A percentile compares a stretch with the other conserved stretches of the same genome.
These are phyloP conservation scores for Primulina huaijiensis DNA, from an alignment of 257 asterid genomes.

Conservation along the genomic window DNA sequence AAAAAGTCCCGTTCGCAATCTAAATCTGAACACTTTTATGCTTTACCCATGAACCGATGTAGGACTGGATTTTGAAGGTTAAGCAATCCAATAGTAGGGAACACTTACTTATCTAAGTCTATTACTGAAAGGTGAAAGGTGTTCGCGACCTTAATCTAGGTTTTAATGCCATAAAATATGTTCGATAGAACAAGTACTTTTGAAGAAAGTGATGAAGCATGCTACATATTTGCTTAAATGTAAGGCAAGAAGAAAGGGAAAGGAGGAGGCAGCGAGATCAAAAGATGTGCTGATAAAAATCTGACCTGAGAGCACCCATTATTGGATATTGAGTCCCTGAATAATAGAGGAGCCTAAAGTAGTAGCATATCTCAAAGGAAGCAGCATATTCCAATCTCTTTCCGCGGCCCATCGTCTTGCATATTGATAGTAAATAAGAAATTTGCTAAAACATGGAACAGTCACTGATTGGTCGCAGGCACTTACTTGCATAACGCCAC, in stretches of 20 bases:
- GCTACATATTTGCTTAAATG: neutral
- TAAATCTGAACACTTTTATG: too few species aligned
- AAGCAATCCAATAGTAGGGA: too few species aligned
- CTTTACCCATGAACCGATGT: too few species aligned
- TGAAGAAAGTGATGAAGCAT: neutral
- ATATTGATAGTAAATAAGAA: conserved; percentile 23
- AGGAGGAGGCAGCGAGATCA: neutral
- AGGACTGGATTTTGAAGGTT: too few species aligned
- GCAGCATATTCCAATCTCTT: conserved; percentile 87
- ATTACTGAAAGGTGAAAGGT: too few species aligned
- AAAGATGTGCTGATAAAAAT: conserved; percentile 17
- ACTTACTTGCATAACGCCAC: conserved; percentile 98
- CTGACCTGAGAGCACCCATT: conserved; percentile 96
- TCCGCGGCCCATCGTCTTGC: conserved; percentile 95
- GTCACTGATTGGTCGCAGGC: conserved; percentile 14
- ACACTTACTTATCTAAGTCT: too few species aligned
- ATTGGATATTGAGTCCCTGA: conserved; percentile 93
- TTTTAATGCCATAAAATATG: neutral
- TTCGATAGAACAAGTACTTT: neutral
- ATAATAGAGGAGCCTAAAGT: conserved; percentile 82
- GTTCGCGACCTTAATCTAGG: neutral
- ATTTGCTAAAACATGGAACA: conserved; percentile 9
- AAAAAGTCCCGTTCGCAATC: too few species aligned
- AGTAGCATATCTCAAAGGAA: conserved; percentile 82
- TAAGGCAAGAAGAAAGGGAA: neutral